These are phyloP conservation scores for Silene noctiflora DNA, from an alignment of 179 eudicot species.

Conservation along the genomic window DNA sequence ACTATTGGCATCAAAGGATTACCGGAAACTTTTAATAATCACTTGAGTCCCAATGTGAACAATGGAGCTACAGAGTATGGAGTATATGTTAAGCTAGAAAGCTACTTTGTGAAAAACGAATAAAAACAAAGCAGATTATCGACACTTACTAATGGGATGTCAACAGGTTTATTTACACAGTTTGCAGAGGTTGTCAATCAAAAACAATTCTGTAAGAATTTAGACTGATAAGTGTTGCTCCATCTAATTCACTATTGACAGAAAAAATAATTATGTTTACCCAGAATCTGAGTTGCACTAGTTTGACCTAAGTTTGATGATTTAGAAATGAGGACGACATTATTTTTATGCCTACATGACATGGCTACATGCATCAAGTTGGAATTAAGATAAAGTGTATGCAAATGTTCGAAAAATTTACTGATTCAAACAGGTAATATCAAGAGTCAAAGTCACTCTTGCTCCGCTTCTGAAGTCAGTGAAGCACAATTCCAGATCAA, in stretches of 20 bases:
- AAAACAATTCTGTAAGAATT: background rate
- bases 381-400: background rate
- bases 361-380: background rate
- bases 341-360: background rate
- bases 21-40: too few relatives aligned
- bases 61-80: too few relatives aligned
- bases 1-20: too few relatives aligned
- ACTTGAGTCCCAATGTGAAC: too few relatives aligned
- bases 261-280: background rate
- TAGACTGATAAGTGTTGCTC: background rate
- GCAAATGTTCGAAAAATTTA: conserved; percentile 26
- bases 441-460: conserved; percentile 50
- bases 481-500: conserved; percentile 64
- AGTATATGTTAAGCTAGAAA: background rate
- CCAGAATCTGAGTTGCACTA: background rate
- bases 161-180: too few relatives aligned
- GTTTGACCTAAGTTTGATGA: too few relatives aligned
- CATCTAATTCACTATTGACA: background rate
- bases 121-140: background rate
- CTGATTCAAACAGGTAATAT: conserved; percentile 70
- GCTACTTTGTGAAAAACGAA: background rate
- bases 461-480: conserved; percentile 44
- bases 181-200: background rate
- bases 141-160: background rate
- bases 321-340: background rate